phyloP scores from a whole-genome alignment of 768 basidiomycete species.

The Psilocybe sp. region DNA sequence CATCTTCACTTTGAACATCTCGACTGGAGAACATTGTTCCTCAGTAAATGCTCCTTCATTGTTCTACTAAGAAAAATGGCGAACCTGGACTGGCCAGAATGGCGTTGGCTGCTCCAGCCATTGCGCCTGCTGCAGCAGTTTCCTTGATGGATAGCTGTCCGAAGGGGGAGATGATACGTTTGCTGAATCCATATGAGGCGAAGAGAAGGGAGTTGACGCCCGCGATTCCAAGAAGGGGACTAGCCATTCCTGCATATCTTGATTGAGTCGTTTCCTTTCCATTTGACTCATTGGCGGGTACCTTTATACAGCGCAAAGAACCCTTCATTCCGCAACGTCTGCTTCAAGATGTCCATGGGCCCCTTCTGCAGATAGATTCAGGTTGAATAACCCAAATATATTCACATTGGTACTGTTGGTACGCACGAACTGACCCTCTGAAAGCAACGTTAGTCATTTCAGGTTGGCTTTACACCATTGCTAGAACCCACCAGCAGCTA shows the following conservation, averaged over 20 bases:
- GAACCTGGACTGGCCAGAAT: slow-evolving; percentile 86
- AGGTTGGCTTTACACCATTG: background rate
- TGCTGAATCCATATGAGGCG: slow-evolving; percentile 80
- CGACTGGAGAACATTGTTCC: slow-evolving; percentile 50
- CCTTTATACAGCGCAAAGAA: slow-evolving; percentile 95
- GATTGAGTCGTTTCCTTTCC: background rate
- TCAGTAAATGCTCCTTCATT: background rate
- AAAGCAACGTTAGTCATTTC: slow-evolving; percentile 1
- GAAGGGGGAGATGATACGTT: slow-evolving; percentile 85
- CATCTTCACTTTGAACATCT: slow-evolving; percentile 99
- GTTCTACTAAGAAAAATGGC: slow-evolving; percentile 6
- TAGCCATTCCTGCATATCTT: slow-evolving; percentile 68
- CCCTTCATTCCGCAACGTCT: slow-evolving; percentile 87
- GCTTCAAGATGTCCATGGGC: slow-evolving; percentile 84
- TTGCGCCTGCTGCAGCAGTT: slow-evolving; percentile 80
- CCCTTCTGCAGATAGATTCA: slow-evolving; percentile 59
- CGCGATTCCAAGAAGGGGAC: slow-evolving; percentile 88
- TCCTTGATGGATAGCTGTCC: slow-evolving; percentile 78
- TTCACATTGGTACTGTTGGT: slow-evolving; percentile 26
- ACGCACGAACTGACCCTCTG: slow-evolving; percentile 83
- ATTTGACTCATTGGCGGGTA: slow-evolving; percentile 21
- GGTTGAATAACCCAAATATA: background rate
- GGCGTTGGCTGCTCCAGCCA: slow-evolving; percentile 91
- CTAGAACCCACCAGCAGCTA: slow-evolving; percentile 66
- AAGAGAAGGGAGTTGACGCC: slow-evolving; percentile 96